Conservation (phyloP, 345 rosid species). For the Brassica incana region DNA sequence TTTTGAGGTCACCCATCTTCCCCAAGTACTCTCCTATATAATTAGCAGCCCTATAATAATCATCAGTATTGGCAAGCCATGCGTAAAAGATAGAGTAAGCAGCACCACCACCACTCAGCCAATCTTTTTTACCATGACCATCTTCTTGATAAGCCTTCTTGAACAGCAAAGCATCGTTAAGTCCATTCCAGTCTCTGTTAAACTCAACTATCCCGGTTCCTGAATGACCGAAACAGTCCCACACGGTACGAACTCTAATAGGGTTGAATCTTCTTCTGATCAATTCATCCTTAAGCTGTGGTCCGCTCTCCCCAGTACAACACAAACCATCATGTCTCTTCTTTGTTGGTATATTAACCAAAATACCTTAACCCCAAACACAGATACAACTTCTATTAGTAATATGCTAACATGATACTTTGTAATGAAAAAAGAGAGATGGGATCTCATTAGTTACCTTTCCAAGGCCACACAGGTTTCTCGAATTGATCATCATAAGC, state of each 20-base stretch:
- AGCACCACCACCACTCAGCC: constrained; percentile 46
- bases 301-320: constrained; percentile 79
- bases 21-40: constrained; percentile 74
- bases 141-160: constrained; percentile 86
- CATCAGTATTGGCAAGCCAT: constrained; percentile 94
- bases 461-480: constrained; percentile 61
- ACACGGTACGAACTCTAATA: constrained; percentile 73
- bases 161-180: constrained; percentile 83
- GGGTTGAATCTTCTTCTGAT: constrained; percentile 81
- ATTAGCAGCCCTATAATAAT: constrained; percentile 53
- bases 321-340: constrained; percentile 57
- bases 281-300: constrained; percentile 76
- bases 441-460: constrained; percentile 24
- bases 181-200: constrained; percentile 86
- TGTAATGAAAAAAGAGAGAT: constrained; percentile 11
- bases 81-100: constrained; percentile 66
- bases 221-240: constrained; percentile 87
- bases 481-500: constrained; percentile 55
- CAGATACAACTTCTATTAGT: constrained; percentile 28
- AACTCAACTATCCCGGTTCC: constrained; percentile 87
- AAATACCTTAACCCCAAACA: constrained; percentile 76
- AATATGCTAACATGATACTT: constrained; percentile 10
- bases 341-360: constrained; percentile 76
- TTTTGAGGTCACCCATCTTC: constrained; percentile 75
- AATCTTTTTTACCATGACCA: constrained; percentile 73